Conservation (phyloP, 73 alveolate genomes). For the Paraurostyla sp. region DNA sequence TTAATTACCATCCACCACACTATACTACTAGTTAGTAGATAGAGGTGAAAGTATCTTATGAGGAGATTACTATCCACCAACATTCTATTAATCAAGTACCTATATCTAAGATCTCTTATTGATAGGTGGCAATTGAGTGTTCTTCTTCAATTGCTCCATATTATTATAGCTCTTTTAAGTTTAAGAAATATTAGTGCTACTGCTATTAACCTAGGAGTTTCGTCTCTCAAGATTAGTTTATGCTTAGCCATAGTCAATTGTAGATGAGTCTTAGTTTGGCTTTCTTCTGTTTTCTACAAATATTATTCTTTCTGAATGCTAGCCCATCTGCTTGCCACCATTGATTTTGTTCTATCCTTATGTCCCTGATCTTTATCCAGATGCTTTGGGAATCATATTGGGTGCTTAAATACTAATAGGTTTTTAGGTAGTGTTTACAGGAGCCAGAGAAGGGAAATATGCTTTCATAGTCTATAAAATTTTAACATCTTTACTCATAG, state of each 20-base stretch:
- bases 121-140: conserved; percentile 51
- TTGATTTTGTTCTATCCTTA: neutral
- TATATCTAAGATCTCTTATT: conserved; percentile 16
- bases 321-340: neutral
- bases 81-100: neutral
- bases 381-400: neutral
- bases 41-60: neutral
- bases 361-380: neutral
- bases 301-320: conserved; percentile 53
- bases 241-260: neutral
- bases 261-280: neutral
- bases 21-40: neutral
- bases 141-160: neutral
- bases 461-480: conserved; percentile 57
- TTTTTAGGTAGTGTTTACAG: neutral
- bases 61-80: neutral
- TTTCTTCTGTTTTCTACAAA: conserved; percentile 52
- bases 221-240: neutral
- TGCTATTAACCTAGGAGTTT: conserved; percentile 18
- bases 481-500: conserved; percentile 39
- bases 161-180: neutral
- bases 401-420: neutral
- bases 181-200: neutral
- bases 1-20: neutral
- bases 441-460: conserved; percentile 35